phyloP scores from a whole-genome alignment of 306 rosid genomes.

The Cucurbita pepo region DNA sequence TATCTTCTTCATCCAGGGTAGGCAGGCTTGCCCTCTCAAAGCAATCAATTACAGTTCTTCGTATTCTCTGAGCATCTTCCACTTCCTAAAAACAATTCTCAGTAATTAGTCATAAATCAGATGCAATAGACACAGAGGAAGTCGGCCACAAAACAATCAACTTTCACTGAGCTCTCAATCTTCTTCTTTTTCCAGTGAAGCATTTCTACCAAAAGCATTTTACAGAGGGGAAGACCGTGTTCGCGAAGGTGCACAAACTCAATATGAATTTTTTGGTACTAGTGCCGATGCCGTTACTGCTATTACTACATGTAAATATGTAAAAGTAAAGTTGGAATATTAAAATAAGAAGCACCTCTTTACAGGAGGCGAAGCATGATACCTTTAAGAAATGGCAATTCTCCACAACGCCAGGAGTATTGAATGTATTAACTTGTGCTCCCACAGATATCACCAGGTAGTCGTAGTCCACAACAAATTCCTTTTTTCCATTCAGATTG shows the following conservation, averaged over 20 bases:
- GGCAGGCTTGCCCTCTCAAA: constrained; percentile 87
- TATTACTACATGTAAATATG: not conserved
- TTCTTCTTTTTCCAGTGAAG: not conserved
- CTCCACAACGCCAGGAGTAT: constrained; percentile 90
- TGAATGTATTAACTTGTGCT: constrained; percentile 88
- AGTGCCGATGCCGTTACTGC: not conserved
- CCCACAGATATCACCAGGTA: constrained; percentile 62
- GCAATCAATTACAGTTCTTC: constrained; percentile 85
- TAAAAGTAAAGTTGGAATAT: not conserved
- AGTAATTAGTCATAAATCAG: not conserved
- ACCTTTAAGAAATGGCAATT: constrained; percentile 96
- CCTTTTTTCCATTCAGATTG: constrained; percentile 46
- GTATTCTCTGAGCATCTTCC: constrained; percentile 93
- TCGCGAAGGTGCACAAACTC: not conserved
- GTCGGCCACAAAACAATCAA: not conserved
- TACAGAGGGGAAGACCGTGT: too few species aligned
- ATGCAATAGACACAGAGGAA: not conserved
- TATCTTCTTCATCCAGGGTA: constrained; percentile 59
- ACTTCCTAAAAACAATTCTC: constrained; percentile 64
- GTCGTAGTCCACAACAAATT: constrained; percentile 68
- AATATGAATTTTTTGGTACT: not conserved
- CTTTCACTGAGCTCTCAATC: not conserved
- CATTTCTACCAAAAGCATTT: not conserved
- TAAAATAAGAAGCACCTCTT: not conserved
- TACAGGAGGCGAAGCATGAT: not conserved